Evolutionary conservation across 768 basidiomycete genomes (phyloP).

Genomic region (Podaxis sp.): DNA sequence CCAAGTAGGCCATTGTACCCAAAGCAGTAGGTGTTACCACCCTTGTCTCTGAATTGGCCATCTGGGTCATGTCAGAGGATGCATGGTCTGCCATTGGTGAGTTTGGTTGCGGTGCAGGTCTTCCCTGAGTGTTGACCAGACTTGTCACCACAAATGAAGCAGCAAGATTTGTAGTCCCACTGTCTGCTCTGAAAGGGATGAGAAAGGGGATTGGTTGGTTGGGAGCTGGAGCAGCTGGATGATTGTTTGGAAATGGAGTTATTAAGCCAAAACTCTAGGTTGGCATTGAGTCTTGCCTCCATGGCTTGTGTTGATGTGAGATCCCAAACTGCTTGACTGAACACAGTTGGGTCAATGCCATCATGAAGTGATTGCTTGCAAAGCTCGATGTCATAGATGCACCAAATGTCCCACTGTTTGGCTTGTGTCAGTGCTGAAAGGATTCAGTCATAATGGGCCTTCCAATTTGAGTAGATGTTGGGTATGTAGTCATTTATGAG

Average conservation of each 20-base stretch:
- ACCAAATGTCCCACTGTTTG: constrained; percentile 17
- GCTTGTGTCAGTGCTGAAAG: constrained; percentile 7
- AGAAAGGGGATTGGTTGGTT: not conserved
- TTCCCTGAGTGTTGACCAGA: constrained; percentile 10
- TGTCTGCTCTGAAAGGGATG: too few species aligned
- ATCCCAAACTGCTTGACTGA: constrained; percentile 18
- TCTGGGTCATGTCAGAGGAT: not conserved
- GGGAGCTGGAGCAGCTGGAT: not conserved
- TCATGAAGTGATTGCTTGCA: constrained; percentile 9
- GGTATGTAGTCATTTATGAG: constrained; percentile 16
- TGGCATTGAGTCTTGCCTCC: not conserved
- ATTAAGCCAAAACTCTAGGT: not conserved
- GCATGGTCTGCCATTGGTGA: constrained; percentile 13
- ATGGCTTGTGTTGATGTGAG: not conserved
- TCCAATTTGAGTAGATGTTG: constrained; percentile 16
- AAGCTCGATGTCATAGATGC: constrained; percentile 20
- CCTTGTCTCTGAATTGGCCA: too few species aligned
- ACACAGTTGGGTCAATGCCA: constrained; percentile 10
- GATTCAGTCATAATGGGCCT: constrained; percentile 18
- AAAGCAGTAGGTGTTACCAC: too few species aligned
- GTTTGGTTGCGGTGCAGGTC: constrained; percentile 4
- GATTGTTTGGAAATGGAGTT: not conserved
- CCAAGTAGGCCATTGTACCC: too few species aligned
- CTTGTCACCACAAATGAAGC: constrained; percentile 18
- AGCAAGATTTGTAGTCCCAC: not conserved